These are phyloP conservation scores for Tulasnella sp. DNA, from an alignment of 768 basidiomycete species.

Conservation along the genomic window DNA sequence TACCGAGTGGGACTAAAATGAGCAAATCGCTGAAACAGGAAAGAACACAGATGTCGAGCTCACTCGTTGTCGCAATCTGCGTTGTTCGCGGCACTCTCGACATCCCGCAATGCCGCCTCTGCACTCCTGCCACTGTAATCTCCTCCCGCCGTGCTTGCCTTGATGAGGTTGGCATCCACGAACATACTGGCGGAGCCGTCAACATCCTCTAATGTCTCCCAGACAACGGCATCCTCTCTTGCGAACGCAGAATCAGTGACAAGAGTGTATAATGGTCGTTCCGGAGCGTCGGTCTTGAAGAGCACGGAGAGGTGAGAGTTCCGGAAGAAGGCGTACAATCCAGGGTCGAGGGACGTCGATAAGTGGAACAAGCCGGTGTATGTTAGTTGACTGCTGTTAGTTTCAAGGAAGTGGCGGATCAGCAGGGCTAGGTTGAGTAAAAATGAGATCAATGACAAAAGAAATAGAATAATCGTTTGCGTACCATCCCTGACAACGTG, in stretches of 20 bases:
- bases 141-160: conserved; percentile 57
- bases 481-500: conserved; percentile 60
- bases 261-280: conserved; percentile 51
- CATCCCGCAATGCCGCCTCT: conserved; percentile 46
- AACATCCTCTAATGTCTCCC: conserved; percentile 84
- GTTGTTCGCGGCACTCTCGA: conserved; percentile 27
- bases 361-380: conserved; percentile 80
- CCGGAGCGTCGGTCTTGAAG: conserved; percentile 41
- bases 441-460: not conserved
- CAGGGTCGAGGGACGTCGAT: conserved; percentile 35
- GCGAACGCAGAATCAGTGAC: conserved; percentile 78
- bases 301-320: conserved; percentile 83
- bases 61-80: not conserved
- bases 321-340: conserved; percentile 79
- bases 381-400: conserved; percentile 68
- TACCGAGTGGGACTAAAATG: conserved; percentile 25
- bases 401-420: conserved; percentile 55
- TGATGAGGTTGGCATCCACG: conserved; percentile 58
- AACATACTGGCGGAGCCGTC: conserved; percentile 69
- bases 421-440: conserved; percentile 42
- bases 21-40: not conserved
- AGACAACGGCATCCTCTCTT: conserved; percentile 65
- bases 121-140: conserved; percentile 67
- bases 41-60: not conserved
- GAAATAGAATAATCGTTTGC: conserved; percentile 20